These are phyloP conservation scores for Globisporangium perplexum DNA, from an alignment of 352 stramenopile species.

Conservation along the genomic window DNA sequence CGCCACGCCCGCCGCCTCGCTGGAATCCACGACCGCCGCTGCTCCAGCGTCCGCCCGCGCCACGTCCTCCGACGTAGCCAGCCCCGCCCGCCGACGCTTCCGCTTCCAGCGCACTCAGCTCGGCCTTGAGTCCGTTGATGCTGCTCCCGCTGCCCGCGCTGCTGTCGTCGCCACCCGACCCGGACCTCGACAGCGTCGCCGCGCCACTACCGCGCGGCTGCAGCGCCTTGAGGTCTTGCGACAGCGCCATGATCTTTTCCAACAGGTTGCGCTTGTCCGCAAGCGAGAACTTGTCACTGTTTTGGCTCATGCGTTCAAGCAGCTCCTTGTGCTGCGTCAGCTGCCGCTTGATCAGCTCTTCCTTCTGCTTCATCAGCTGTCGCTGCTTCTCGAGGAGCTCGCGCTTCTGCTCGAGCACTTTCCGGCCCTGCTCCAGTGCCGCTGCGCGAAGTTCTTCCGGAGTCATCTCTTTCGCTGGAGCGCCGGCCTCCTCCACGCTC, in stretches of 20 bases:
- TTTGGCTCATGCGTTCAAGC: slow-evolving; percentile 76
- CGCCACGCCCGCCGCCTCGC: slow-evolving; percentile 37
- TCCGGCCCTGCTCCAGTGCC: slow-evolving; percentile 71
- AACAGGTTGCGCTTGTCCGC: slow-evolving; percentile 72
- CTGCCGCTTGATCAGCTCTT: slow-evolving; percentile 76
- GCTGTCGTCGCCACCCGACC: slow-evolving; percentile 7
- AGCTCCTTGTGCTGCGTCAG: slow-evolving; percentile 78
- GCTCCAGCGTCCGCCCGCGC: slow-evolving; percentile 23
- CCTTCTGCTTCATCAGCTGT: slow-evolving; percentile 78
- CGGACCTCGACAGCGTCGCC: neutral
- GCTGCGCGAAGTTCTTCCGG: slow-evolving; percentile 65
- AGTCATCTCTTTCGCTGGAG: slow-evolving; percentile 58
- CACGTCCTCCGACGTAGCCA: slow-evolving; percentile 21
- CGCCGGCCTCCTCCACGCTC: slow-evolving; percentile 16
- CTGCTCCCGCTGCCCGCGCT: slow-evolving; percentile 18
- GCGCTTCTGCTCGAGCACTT: slow-evolving; percentile 83
- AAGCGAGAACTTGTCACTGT: slow-evolving; percentile 58
- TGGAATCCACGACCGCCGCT: slow-evolving; percentile 34
- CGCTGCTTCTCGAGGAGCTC: slow-evolving; percentile 83
- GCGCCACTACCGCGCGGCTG: slow-evolving; percentile 22
- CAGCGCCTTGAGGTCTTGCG: slow-evolving; percentile 58
- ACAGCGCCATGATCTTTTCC: slow-evolving; percentile 81
- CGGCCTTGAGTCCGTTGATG: slow-evolving; percentile 49
- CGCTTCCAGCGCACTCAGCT: slow-evolving; percentile 62
- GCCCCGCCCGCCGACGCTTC: slow-evolving; percentile 26